phyloP scores from a whole-genome alignment of 805 yeast genomes.

The Dipodascopsis uninucleata region DNA sequence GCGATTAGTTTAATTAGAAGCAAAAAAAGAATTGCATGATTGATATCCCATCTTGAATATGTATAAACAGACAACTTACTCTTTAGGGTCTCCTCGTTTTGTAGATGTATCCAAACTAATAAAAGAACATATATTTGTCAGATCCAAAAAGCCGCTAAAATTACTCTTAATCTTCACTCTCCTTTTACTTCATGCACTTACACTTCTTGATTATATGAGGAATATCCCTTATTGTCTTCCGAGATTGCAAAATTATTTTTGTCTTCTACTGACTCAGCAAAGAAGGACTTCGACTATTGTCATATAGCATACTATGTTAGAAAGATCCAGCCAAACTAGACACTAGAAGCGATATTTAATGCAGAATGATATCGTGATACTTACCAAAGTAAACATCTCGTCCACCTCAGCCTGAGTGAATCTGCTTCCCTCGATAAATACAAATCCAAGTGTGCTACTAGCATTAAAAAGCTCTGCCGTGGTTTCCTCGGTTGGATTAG shows the following conservation, averaged over 20 bases:
- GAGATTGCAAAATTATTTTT: conserved; percentile 53
- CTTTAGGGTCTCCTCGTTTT: conserved; percentile 44
- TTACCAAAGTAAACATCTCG: conserved; percentile 42
- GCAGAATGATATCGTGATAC: conserved; percentile 1
- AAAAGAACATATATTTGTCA: conserved; percentile 9
- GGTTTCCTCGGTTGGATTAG: conserved; percentile 41
- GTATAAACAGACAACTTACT: conserved; percentile 37
- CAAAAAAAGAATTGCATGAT: not conserved
- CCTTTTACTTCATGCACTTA: conserved; percentile 31
- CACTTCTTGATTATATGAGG: conserved; percentile 53
- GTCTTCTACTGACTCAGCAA: conserved; percentile 48
- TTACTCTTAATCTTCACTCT: conserved; percentile 24
- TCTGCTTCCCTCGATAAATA: conserved; percentile 66
- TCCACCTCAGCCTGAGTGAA: conserved; percentile 55
- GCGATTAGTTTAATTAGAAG: too few relatives aligned
- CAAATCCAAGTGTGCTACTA: conserved; percentile 60
- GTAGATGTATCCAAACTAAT: conserved; percentile 40
- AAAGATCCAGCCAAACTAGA: not conserved
- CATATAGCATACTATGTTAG: not conserved
- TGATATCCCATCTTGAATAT: not conserved
- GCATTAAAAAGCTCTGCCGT: conserved; percentile 55
- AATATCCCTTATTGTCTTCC: conserved; percentile 58
- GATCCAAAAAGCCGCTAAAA: not conserved
- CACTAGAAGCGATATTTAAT: not conserved
- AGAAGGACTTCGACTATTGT: conserved; percentile 45